phyloP scores from a whole-genome alignment of 2,329 filamentous ascomycete species.

The Fusarium falciforme region DNA sequence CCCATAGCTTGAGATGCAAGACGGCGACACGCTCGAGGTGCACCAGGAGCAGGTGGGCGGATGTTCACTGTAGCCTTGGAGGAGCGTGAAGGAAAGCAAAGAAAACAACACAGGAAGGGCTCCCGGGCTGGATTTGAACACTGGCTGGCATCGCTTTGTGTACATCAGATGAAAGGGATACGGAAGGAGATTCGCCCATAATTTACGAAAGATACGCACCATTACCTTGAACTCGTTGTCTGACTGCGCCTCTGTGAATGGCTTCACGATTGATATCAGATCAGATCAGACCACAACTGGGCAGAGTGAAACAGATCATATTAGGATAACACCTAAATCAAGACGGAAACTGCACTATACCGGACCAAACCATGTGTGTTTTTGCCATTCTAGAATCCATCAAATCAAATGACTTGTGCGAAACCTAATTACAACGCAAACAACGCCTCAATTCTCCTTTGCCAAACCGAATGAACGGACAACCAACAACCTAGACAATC shows the following conservation, averaged over 20 bases:
- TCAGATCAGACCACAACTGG: background rate
- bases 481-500: constrained; percentile 1
- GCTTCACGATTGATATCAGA: background rate
- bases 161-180: constrained; percentile 36
- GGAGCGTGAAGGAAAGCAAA: background rate
- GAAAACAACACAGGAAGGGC: constrained; percentile 11
- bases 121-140: constrained; percentile 30
- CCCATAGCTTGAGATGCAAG: constrained; percentile 91
- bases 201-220: constrained; percentile 48
- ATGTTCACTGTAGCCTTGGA: constrained; percentile 36
- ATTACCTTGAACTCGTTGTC: constrained; percentile 28
- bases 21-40: constrained; percentile 95
- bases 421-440: constrained; percentile 10
- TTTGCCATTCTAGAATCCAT: constrained; percentile 26
- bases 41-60: constrained; percentile 98
- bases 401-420: constrained; percentile 3
- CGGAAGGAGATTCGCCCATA: constrained; percentile 33
- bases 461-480: constrained; percentile 9
- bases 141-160: constrained; percentile 34
- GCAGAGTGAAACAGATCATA: background rate
- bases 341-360: background rate
- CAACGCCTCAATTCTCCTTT: constrained; percentile 8
- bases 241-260: background rate
- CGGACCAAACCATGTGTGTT: constrained; percentile 5
- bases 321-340: background rate